Evolutionary conservation across 306 rosid genomes (phyloP), one percentile per base, ranked within the genome.

Genomic region (Ammopiptanthus mongolicus): DNA sequence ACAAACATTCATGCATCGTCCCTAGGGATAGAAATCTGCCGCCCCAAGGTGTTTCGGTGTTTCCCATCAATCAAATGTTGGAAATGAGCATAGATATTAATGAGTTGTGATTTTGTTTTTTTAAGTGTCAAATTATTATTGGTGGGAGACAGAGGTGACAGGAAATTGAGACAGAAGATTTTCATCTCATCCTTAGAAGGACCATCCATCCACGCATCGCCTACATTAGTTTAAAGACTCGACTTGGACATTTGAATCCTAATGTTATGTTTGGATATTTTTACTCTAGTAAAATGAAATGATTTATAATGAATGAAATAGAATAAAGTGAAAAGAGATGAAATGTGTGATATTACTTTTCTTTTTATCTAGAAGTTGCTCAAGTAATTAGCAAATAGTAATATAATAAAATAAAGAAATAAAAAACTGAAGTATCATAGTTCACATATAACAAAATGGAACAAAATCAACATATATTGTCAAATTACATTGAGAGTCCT

Each of bases 1-100:
- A 76, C 77, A 75, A 63, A 76, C 78, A 70, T 81, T 56, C 78
- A 48, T 14, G 41, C 69, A 70, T 71, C 62, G 31, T 63, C 67
- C 71, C 77, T 44, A n/a, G n/a, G n/a, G n/a, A n/a, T n/a, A n/a
- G n/a, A n/a, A n/a, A n/a, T n/a, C n/a, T n/a, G n/a, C n/a, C n/a
- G n/a, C n/a, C n/a, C n/a, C n/a, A n/a, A n/a, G n/a, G n/a, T n/a
- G n/a, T n/a, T n/a, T n/a, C n/a, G n/a, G n/a, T n/a, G n/a, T n/a
- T n/a, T n/a, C n/a, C n/a, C n/a, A n/a, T n/a, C n/a, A n/a, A n/a
- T n/a, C n/a, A n/a, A n/a, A n/a, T n/a, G n/a, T n/a, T n/a, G n/a
- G n/a, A n/a, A n/a, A n/a, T n/a, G n/a, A n/a, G n/a, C n/a, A n/a
- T n/a, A n/a, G n/a, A n/a, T n/a, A n/a, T n/a, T n/a, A n/a, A n/a